Base-by-base conservation (phyloP, 2,329 filamentous ascomycete genomes). In the Arthroderma sp. region DNA sequence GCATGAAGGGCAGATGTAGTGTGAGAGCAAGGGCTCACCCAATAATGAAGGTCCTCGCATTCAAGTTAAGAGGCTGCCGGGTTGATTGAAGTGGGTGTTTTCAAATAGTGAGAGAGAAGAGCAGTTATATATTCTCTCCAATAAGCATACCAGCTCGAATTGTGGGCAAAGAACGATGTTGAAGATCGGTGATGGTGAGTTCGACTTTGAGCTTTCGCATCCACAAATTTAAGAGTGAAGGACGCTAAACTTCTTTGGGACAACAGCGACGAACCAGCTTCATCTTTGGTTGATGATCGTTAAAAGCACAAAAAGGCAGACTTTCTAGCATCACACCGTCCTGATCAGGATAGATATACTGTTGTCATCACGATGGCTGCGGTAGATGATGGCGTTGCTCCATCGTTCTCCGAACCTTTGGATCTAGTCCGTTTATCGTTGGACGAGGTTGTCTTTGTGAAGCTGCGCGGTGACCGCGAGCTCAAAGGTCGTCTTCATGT, bases 401-500 rank as follows among this genome's bases (percentile, higher is more conserved):
- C 74, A 54, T 75, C 83, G 46, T 83, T 87, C 46, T 81, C 88
- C 43, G 89, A 98, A 70, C 89, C 93, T 45, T 82, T 98, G 59
- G 91, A 96, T 65, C 80, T 98, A 36, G 91, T 98, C 55, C 85
- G 88, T 55, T 78, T 98, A 46, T 85, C 89, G 54, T 77, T 98
- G 40, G 89, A 96, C 64, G 91, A 98, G 67, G 79, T 91, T 38
- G 91, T 98, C 42, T 94, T 95, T 66, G 89, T 98, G 54, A 96
- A 96, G 76, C 75, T 98, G 52, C 78, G 91, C 60, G 91, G 91
- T 55, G 91, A 98, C 65, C 79, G 91, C 52, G 91, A 98, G 70
- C 74, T 98, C 53, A 91, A 94, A 68, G 91, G 91, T 52, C 81
- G 89, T 59, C 75, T 98, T 59, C 91, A 98, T 67, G 91, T 96